These are phyloP conservation scores for Didymellaceae sp. DNA, from an alignment of 2,329 filamentous ascomycete species.

Conservation along the genomic window DNA sequence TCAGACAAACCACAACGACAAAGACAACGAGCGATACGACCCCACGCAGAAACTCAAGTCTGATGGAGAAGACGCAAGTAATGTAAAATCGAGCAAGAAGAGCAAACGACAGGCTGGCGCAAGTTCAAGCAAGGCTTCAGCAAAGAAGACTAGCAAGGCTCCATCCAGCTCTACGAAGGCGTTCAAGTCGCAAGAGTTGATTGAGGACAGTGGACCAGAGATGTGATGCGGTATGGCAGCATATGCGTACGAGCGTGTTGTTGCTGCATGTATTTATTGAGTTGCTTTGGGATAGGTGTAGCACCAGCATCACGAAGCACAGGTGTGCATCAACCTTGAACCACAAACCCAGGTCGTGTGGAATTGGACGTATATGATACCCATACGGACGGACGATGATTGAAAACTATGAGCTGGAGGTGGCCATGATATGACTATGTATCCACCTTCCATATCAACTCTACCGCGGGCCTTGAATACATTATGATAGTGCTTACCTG, in stretches of 20 bases:
- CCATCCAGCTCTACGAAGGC: background rate
- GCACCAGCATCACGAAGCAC: background rate
- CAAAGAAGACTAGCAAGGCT: background rate
- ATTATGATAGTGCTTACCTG: no score
- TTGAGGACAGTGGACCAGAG: slow-evolving; percentile 16
- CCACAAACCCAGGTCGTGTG: background rate
- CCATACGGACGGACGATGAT: background rate
- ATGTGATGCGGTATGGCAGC: background rate
- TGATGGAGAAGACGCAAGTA: background rate
- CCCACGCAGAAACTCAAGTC: background rate
- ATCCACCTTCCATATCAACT: background rate
- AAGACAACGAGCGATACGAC: slow-evolving; percentile 25
- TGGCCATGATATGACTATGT: no score
- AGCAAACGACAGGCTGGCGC: slow-evolving; percentile 15
- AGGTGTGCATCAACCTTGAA: background rate
- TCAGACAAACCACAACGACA: slow-evolving; percentile 7
- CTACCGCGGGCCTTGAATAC: background rate
- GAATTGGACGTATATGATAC: background rate
- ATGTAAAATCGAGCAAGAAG: slow-evolving; percentile 6
- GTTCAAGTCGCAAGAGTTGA: slow-evolving; percentile 19
- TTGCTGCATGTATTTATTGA: background rate
- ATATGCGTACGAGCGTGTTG: background rate
- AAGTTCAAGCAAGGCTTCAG: background rate
- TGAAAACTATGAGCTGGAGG: no score
- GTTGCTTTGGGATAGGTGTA: background rate